Evolutionary conservation across 2,329 filamentous ascomycete genomes (phyloP).

Genomic region (Apiospora sp.): DNA sequence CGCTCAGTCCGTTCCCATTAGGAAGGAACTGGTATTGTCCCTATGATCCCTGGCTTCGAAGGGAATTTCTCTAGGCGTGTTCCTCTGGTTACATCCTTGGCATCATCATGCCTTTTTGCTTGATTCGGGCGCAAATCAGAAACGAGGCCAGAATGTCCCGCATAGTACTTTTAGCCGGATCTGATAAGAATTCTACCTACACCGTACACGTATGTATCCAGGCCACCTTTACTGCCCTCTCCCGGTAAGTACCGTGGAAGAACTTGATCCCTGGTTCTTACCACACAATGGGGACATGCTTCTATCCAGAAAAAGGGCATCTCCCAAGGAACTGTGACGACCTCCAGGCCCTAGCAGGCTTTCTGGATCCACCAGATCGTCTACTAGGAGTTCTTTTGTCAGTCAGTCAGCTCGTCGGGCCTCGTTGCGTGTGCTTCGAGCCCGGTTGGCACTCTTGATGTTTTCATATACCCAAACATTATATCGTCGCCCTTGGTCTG

Average conservation of each 20-base stretch:
- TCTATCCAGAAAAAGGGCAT: conserved; percentile 7
- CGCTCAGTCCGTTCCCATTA: neutral
- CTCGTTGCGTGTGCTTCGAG: neutral
- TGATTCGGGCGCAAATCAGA: neutral
- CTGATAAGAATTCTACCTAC: neutral
- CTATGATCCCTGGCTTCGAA: neutral
- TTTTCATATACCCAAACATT: neutral
- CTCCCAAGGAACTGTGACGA: neutral
- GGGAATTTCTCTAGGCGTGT: neutral
- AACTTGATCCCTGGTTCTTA: conserved; percentile 7
- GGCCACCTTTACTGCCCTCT: neutral
- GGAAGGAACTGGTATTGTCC: neutral
- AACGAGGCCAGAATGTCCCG: neutral
- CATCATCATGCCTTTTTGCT: neutral
- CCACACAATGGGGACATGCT: conserved; percentile 17
- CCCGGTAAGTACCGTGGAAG: conserved; percentile 13
- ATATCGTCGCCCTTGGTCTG: neutral
- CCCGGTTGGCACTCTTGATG: neutral
- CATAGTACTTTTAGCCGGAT: neutral
- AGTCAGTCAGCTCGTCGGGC: neutral
- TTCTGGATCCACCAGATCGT: neutral
- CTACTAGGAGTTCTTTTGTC: conserved; percentile 1
- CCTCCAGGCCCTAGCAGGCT: conserved; percentile 6
- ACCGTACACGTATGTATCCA: neutral
- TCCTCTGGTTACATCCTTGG: neutral